These are phyloP conservation scores for Shiraia sp. DNA, from an alignment of 2,329 filamentous ascomycete genomes.

Conservation along the genomic window DNA sequence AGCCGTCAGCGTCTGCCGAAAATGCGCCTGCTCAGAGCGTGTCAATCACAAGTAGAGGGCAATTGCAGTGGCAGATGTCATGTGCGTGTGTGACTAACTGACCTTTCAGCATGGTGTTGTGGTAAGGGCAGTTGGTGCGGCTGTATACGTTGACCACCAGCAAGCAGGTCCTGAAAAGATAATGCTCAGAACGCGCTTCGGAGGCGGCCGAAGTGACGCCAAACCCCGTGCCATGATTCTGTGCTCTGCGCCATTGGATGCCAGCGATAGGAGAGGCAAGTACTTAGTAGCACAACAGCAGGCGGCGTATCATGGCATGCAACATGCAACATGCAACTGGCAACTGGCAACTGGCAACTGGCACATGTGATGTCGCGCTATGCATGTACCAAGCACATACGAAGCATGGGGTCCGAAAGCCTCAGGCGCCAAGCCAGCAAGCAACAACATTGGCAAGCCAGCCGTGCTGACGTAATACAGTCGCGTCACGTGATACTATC, in stretches of 20 bases:
- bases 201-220: conserved; percentile 17
- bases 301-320: too few relatives aligned
- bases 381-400: too few relatives aligned
- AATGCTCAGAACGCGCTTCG: conserved; percentile 12
- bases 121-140: conserved; percentile 14
- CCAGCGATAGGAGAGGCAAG: conserved; percentile 1
- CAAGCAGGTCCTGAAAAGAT: too few relatives aligned
- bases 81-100: conserved; percentile 12
- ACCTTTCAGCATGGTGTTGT: conserved; percentile 35
- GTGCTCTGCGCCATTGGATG: conserved; percentile 5
- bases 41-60: background rate
- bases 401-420: too few relatives aligned
- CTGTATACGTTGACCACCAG: conserved; percentile 11
- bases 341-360: too few relatives aligned
- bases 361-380: too few relatives aligned
- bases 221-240: conserved; percentile 15
- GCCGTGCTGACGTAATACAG: too few relatives aligned
- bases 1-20: conserved; percentile 41
- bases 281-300: background rate
- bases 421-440: too few relatives aligned
- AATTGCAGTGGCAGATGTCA: too few relatives aligned
- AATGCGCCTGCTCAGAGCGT: conserved; percentile 20
- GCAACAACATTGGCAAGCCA: too few relatives aligned
- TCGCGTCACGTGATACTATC: too few relatives aligned
- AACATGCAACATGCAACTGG: too few relatives aligned